Percentiles rank a stretch among this genome's conserved stretches.
Conservation (phyloP, 768 basidiomycete species). For the Phallus indusiatus region DNA sequence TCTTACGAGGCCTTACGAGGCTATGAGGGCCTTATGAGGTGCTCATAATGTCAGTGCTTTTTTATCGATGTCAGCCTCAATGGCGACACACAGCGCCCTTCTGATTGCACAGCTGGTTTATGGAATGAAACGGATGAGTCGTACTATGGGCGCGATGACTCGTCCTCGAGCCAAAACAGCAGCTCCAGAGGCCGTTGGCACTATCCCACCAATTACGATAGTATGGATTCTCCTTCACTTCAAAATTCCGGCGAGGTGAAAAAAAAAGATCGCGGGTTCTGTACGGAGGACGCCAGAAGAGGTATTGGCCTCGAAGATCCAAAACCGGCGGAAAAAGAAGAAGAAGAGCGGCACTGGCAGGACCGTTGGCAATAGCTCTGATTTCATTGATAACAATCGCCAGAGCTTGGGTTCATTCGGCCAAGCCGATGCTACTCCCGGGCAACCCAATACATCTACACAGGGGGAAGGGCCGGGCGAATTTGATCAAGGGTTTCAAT, state of each 20-base stretch:
- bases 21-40: too few relatives aligned
- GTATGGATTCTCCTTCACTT: slow-evolving; percentile 31
- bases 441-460: background rate
- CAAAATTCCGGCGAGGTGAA: slow-evolving; percentile 58
- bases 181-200: slow-evolving; percentile 59
- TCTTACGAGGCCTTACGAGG: too few relatives aligned
- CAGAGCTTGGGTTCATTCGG: background rate
- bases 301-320: slow-evolving; percentile 24
- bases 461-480: slow-evolving; percentile 30
- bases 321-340: slow-evolving; percentile 36
- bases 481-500: slow-evolving; percentile 61
- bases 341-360: slow-evolving; percentile 59
- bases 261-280: slow-evolving; percentile 83
- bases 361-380: slow-evolving; percentile 23
- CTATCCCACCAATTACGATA: slow-evolving; percentile 80
- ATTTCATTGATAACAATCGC: slow-evolving; percentile 6
- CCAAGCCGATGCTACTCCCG: background rate
- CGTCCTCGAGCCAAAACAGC: slow-evolving; percentile 24
- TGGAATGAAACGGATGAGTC: slow-evolving; percentile 73
- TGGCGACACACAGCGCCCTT: slow-evolving; percentile 20
- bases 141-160: slow-evolving; percentile 47
- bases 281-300: slow-evolving; percentile 67
- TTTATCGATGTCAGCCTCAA: too few relatives aligned
- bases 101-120: slow-evolving; percentile 38
- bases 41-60: too few relatives aligned